These are phyloP conservation scores for Melastoma malabathricum DNA, from an alignment of 345 rosid species.

Conservation along the genomic window DNA sequence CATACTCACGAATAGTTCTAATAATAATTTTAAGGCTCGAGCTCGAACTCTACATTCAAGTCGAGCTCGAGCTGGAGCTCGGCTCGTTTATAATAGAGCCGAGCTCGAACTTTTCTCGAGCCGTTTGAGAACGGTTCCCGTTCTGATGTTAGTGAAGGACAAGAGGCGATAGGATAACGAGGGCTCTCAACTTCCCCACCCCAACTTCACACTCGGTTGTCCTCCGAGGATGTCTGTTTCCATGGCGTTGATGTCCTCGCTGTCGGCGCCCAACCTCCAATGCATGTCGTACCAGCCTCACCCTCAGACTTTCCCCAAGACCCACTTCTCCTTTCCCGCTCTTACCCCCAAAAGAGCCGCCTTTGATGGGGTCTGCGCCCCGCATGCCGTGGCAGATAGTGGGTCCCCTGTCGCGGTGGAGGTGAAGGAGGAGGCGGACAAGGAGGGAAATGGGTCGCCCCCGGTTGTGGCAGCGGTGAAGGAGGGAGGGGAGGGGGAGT, in stretches of 20 bases:
- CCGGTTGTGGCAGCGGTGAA: constrained; percentile 16
- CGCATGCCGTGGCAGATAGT: constrained; percentile 34
- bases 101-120: too few species aligned
- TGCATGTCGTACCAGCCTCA: constrained; percentile 19
- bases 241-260: constrained; percentile 41
- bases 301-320: constrained; percentile 16
- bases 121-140: too few species aligned
- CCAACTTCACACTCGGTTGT: neutral
- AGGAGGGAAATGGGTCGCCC: constrained; percentile 11
- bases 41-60: too few species aligned
- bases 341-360: constrained; percentile 23
- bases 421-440: constrained; percentile 18
- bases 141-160: too few species aligned
- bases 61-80: too few species aligned
- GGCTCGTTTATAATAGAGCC: too few species aligned
- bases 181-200: neutral
- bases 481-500: constrained; percentile 4
- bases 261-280: constrained; percentile 11
- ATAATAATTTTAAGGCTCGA: too few species aligned
- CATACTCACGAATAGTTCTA: too few species aligned
- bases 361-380: constrained; percentile 6
- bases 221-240: constrained; percentile 30
- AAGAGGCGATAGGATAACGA: neutral
- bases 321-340: constrained; percentile 16
- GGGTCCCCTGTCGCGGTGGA: constrained; percentile 27